A percentile compares a stretch with the other conserved stretches of the same genome.
Conservation (phyloP, 345 rosid genomes). For the Populus simonii region DNA sequence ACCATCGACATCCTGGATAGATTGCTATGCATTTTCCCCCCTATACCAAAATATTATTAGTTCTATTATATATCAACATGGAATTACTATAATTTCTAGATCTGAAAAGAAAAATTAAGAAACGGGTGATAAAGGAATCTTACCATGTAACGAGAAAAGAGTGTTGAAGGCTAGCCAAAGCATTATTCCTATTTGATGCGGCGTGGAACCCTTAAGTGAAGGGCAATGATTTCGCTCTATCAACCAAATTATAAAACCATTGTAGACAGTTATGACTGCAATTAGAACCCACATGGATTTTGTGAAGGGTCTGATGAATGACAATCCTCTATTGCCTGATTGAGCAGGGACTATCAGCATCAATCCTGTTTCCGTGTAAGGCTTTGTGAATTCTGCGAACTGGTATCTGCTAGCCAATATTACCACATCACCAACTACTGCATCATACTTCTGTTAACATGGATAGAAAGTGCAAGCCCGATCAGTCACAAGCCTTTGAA, state of each 20-base stretch:
- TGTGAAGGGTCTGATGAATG: slow-evolving; percentile 22
- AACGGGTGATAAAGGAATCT: not conserved
- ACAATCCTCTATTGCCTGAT: slow-evolving; percentile 4
- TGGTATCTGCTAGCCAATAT: not conserved
- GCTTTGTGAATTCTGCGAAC: slow-evolving; percentile 24
- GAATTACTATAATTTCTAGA: not conserved
- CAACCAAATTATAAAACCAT: slow-evolving; percentile 21
- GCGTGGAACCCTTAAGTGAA: not conserved
- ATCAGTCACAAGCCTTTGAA: not conserved
- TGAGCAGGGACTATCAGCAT: slow-evolving; percentile 16
- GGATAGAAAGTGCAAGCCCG: not conserved
- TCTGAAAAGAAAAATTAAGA: not conserved
- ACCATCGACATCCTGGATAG: slow-evolving; percentile 20
- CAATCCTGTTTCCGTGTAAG: slow-evolving; percentile 20
- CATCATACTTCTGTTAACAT: slow-evolving; percentile 18
- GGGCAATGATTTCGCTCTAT: slow-evolving; percentile 16
- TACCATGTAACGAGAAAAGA: slow-evolving; percentile 19
- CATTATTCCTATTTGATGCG: slow-evolving; percentile 9
- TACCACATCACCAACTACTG: slow-evolving; percentile 9
- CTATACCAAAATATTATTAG: not conserved
- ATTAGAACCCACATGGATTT: slow-evolving; percentile 19
- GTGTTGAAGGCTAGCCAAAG: slow-evolving; percentile 22
- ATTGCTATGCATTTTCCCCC: slow-evolving; percentile 18
- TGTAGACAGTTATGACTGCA: slow-evolving; percentile 9
- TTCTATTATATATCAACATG: too few species aligned